Percentiles rank a stretch among this genome's conserved stretches.
These are phyloP conservation scores for Aspergillus carlsbadensis DNA, from an alignment of 495 filamentous ascomycete genomes.

Conservation along the genomic window DNA sequence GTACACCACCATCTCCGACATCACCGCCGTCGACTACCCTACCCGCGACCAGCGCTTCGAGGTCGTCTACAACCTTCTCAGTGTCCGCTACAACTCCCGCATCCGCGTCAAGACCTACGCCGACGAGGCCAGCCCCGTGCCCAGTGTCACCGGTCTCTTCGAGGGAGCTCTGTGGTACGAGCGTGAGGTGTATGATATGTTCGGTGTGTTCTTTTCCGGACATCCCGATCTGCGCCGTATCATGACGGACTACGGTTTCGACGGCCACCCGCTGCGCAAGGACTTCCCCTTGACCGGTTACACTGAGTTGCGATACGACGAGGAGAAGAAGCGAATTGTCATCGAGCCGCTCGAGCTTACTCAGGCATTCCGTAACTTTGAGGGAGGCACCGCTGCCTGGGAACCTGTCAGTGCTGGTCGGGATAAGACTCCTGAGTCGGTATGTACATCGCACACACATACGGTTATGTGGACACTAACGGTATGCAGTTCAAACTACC, in stretches of 20 bases:
- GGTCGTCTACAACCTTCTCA: conserved; percentile 96
- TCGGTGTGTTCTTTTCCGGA: conserved; percentile 92
- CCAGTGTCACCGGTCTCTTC: conserved; percentile 79
- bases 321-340: conserved; percentile 99
- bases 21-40: conserved; percentile 94
- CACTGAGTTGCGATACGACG: conserved; percentile 96
- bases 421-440: conserved; percentile 76
- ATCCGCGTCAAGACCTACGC: conserved; percentile 99
- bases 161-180: conserved; percentile 99
- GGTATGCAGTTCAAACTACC: conserved; percentile 77
- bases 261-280: conserved; percentile 95
- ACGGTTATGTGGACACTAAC: conserved; percentile 10
- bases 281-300: conserved; percentile 98
- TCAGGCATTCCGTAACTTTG: conserved; percentile 98
- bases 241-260: conserved; percentile 99
- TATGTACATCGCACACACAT: conserved; percentile 26
- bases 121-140: conserved; percentile 93
- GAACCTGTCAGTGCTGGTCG: conserved; percentile 86
- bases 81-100: conserved; percentile 90
- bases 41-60: conserved; percentile 94
- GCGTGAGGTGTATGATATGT: conserved; percentile 95
- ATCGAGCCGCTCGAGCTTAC: conserved; percentile 96
- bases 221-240: conserved; percentile 97
- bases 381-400: conserved; percentile 72
- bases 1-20: conserved; percentile 88